phyloP scores from a whole-genome alignment of 2,329 filamentous ascomycete species.

The Arthrobotrys musiformis region DNA sequence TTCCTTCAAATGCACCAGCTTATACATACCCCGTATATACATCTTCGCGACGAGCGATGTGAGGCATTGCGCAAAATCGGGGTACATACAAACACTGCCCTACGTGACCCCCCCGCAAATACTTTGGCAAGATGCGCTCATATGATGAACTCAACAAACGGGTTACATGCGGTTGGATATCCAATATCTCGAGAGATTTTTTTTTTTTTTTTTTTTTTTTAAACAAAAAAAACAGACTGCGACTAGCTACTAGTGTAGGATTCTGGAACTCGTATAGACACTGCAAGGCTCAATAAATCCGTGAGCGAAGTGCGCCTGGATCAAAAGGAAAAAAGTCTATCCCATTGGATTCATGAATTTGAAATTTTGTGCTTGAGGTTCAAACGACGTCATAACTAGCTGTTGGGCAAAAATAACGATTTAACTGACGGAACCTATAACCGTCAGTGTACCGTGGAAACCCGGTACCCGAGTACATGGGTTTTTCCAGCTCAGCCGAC shows the following conservation, averaged over 20 bases:
- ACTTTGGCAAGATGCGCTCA: neutral
- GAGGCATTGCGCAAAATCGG: neutral
- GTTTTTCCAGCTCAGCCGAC: constrained; percentile 8
- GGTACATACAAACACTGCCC: too few species aligned
- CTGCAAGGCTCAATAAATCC: neutral
- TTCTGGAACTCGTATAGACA: neutral
- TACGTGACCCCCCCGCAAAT: neutral
- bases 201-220: too few species aligned
- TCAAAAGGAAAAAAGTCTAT: neutral
- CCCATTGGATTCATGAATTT: neutral
- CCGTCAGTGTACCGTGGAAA: neutral
- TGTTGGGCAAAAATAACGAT: neutral
- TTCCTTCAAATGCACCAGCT: neutral
- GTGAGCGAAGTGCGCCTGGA: neutral
- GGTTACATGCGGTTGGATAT: neutral
- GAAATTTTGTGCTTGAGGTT: neutral
- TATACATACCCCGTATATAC: neutral
- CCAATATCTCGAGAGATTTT: neutral
- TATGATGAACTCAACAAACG: neutral
- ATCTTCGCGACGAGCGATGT: neutral
- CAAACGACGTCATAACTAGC: constrained; percentile 5
- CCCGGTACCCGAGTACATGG: neutral
- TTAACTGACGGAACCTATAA: neutral
- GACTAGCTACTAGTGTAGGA: neutral
- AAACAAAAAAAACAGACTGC: too few species aligned